A percentile compares a stretch with the other conserved stretches of the same genome.
Evolutionary conservation across 2,329 filamentous ascomycete species (phyloP).

Genomic region (Ophiostoma himal-ulmi): DNA sequence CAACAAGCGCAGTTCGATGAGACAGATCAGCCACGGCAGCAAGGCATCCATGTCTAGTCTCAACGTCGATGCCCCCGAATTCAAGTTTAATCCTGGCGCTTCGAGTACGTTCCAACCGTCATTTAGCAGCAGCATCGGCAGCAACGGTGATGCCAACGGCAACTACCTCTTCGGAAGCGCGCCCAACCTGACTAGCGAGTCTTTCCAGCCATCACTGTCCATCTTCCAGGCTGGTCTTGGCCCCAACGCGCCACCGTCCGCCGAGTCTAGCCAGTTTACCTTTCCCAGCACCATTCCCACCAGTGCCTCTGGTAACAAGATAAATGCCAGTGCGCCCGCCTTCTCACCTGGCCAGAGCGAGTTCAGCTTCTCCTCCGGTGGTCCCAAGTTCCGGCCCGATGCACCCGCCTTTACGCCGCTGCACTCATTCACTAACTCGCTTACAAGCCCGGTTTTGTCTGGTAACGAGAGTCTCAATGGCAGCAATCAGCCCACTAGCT

Average conservation of each 20-base stretch:
- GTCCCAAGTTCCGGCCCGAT: constrained; percentile 66
- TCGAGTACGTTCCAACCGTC: constrained; percentile 47
- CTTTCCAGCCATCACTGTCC: constrained; percentile 42
- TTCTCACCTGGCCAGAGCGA: constrained; percentile 63
- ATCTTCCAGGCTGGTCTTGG: constrained; percentile 40
- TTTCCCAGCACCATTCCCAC: constrained; percentile 40
- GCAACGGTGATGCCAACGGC: background rate
- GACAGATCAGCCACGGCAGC: constrained; percentile 55
- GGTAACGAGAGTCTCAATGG: constrained; percentile 37
- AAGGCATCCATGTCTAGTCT: constrained; percentile 70
- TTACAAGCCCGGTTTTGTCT: constrained; percentile 42
- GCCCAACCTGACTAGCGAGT: constrained; percentile 27
- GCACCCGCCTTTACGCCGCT: constrained; percentile 70
- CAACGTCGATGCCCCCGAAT: constrained; percentile 84
- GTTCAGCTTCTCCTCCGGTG: constrained; percentile 63
- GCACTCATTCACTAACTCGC: constrained; percentile 42
- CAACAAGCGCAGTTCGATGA: constrained; percentile 34
- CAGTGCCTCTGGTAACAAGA: constrained; percentile 42
- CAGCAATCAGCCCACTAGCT: constrained; percentile 33
- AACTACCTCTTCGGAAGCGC: constrained; percentile 31
- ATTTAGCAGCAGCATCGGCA: constrained; percentile 10
- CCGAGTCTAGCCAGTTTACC: constrained; percentile 39
- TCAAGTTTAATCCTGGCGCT: constrained; percentile 63
- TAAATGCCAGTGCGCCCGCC: constrained; percentile 63
- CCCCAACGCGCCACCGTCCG: constrained; percentile 34